These are phyloP conservation scores for Coniochaeta prunicola DNA, from an alignment of 2,329 filamentous ascomycete genomes.

Conservation along the genomic window DNA sequence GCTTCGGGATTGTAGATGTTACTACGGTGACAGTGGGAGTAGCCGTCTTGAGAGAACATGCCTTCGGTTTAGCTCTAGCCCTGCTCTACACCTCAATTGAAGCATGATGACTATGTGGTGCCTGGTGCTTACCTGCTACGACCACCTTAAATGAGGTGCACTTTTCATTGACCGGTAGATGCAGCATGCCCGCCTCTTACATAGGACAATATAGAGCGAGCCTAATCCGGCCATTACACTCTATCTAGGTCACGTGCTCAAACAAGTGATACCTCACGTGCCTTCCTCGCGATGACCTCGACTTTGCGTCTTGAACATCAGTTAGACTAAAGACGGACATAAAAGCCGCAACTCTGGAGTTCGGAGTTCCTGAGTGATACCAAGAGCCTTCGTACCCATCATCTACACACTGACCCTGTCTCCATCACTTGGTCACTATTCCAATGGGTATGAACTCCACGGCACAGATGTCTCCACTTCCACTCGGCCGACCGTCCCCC, in stretches of 20 bases:
- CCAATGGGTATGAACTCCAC: not conserved
- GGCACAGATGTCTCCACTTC: not conserved
- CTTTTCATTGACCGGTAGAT: not conserved
- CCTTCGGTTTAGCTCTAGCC: not conserved
- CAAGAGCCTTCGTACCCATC: too few relatives aligned
- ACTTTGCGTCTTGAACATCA: not conserved
- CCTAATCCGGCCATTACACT: too few relatives aligned
- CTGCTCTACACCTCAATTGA: not conserved
- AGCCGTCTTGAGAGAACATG: not conserved
- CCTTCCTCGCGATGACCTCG: not conserved
- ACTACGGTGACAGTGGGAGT: not conserved
- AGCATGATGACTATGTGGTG: not conserved
- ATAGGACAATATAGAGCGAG: too few relatives aligned
- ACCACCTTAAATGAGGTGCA: not conserved
- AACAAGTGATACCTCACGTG: not conserved
- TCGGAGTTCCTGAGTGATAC: too few relatives aligned
- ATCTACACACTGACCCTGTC: too few relatives aligned
- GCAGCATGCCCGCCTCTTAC: too few relatives aligned
- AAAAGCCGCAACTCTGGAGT: not conserved
- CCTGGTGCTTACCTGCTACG: not conserved
- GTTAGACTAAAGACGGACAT: not conserved
- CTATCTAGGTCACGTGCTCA: too few relatives aligned
- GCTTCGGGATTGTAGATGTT: not conserved
- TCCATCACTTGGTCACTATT: not conserved
- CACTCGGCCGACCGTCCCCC: not conserved